Conservation (phyloP, 495 filamentous ascomycete species). For the Penicillium manginii region DNA sequence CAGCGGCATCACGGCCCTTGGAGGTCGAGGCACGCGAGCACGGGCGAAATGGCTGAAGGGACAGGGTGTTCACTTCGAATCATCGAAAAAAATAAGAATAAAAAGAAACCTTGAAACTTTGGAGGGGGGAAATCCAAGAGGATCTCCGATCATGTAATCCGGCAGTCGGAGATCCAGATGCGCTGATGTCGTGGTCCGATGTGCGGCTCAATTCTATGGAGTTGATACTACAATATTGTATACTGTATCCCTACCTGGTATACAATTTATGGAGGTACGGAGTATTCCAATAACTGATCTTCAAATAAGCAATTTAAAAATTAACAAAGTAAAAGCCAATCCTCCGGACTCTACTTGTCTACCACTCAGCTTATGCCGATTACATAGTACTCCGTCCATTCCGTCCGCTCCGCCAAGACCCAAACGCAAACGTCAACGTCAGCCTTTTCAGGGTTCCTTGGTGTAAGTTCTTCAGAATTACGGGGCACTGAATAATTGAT, state of each 20-base stretch:
- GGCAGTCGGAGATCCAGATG: constrained; percentile 25
- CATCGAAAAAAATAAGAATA: constrained; percentile 7
- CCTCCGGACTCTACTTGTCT: not conserved
- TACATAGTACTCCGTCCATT: no score
- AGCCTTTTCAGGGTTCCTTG: no score
- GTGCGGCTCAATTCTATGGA: no score
- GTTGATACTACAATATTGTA: no score
- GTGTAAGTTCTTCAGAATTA: no score
- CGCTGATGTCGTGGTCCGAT: constrained; percentile 21
- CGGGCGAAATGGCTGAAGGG: constrained; percentile 18
- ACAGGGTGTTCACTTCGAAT: constrained; percentile 28
- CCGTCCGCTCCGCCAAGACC: constrained; percentile 25
- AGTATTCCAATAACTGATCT: not conserved
- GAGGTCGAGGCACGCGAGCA: constrained; percentile 33
- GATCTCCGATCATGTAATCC: constrained; percentile 31
- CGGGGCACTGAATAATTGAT: no score
- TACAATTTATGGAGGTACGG: no score
- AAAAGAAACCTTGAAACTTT: constrained; percentile 2
- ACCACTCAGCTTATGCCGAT: not conserved
- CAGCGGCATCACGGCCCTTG: constrained; percentile 43
- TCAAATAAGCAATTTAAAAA: not conserved
- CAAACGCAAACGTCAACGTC: constrained; percentile 1
- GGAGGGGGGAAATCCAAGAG: constrained; percentile 2
- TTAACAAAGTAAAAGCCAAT: not conserved
- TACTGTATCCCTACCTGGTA: no score